A percentile compares a stretch with the other conserved stretches of the same genome.
phyloP scores from a whole-genome alignment of 2,329 filamentous ascomycete species.

The Penicillium brevicompactum region DNA sequence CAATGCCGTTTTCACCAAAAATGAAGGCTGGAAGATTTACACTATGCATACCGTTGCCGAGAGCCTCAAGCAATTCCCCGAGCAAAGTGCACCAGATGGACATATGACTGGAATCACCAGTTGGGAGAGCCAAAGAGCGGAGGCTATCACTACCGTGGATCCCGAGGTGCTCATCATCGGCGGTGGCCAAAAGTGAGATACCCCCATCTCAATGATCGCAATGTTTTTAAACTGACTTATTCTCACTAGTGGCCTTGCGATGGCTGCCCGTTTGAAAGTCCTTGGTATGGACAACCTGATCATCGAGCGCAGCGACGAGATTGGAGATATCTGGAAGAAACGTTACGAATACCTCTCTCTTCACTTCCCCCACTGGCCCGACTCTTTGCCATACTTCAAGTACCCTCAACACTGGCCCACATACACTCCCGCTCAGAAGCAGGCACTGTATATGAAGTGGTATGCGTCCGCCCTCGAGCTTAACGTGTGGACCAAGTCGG shows the following conservation, averaged over 20 bases:
- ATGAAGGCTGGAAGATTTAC: slow-evolving; percentile 37
- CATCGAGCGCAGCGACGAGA: slow-evolving; percentile 29
- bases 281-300: slow-evolving; percentile 32
- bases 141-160: slow-evolving; percentile 26
- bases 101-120: slow-evolving; percentile 37
- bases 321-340: slow-evolving; percentile 35
- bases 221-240: slow-evolving; percentile 2
- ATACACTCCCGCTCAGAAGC: slow-evolving; percentile 35
- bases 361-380: slow-evolving; percentile 34
- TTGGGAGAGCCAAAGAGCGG: slow-evolving; percentile 34
- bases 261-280: slow-evolving; percentile 27
- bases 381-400: slow-evolving; percentile 33
- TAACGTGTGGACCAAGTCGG: slow-evolving; percentile 29
- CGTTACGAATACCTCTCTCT: slow-evolving; percentile 37
- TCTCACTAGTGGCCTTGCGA: slow-evolving; percentile 24
- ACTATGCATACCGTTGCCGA: slow-evolving; percentile 40
- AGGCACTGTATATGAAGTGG: slow-evolving; percentile 32
- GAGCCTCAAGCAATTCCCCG: slow-evolving; percentile 34
- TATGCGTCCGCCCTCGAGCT: slow-evolving; percentile 31
- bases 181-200: slow-evolving; percentile 26
- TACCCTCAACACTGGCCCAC: slow-evolving; percentile 36
- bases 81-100: slow-evolving; percentile 30
- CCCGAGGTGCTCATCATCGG: slow-evolving; percentile 29
- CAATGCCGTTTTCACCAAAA: slow-evolving; percentile 35
- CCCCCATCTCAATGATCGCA: not conserved